Evolutionary conservation across 306 rosid genomes (phyloP).

Genomic region (Pueraria montana): DNA sequence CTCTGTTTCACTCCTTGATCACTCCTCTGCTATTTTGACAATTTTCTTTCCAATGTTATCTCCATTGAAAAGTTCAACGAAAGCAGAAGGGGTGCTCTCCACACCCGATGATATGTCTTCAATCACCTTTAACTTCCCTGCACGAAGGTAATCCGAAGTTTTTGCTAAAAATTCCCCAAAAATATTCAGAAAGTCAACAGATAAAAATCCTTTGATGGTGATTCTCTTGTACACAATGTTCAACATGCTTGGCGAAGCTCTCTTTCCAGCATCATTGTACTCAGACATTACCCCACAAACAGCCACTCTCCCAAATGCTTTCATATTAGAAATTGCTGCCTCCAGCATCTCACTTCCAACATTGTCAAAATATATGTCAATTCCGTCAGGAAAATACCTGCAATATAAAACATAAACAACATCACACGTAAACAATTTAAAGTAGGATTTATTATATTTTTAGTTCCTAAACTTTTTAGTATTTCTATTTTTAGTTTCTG

Average conservation of each 20-base stretch:
- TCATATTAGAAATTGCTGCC: slow-evolving; percentile 77
- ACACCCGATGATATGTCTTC: slow-evolving; percentile 72
- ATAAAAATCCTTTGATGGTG: slow-evolving; percentile 67
- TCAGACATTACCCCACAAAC: slow-evolving; percentile 73
- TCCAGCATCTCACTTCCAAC: slow-evolving; percentile 78
- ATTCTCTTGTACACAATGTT: slow-evolving; percentile 72
- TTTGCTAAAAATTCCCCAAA: slow-evolving; percentile 52
- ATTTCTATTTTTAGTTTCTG: no score
- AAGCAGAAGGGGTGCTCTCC: slow-evolving; percentile 71
- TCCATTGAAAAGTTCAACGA: slow-evolving; percentile 70
- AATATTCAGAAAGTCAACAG: slow-evolving; percentile 54
- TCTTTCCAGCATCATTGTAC: slow-evolving; percentile 56
- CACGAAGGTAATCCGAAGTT: slow-evolving; percentile 57
- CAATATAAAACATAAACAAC: not conserved
- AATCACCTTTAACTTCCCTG: slow-evolving; percentile 51
- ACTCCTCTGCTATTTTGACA: slow-evolving; percentile 54
- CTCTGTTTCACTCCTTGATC: not conserved
- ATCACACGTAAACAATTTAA: not conserved
- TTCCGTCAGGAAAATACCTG: slow-evolving; percentile 80
- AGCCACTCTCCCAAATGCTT: slow-evolving; percentile 69
- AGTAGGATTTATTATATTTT: no score
- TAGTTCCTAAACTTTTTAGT: no score
- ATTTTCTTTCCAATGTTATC: slow-evolving; percentile 78
- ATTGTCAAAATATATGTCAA: slow-evolving; percentile 84
- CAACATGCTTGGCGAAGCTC: slow-evolving; percentile 62